Conservation (phyloP, 2,329 filamentous ascomycete genomes). For the Fusarium multiceps region DNA sequence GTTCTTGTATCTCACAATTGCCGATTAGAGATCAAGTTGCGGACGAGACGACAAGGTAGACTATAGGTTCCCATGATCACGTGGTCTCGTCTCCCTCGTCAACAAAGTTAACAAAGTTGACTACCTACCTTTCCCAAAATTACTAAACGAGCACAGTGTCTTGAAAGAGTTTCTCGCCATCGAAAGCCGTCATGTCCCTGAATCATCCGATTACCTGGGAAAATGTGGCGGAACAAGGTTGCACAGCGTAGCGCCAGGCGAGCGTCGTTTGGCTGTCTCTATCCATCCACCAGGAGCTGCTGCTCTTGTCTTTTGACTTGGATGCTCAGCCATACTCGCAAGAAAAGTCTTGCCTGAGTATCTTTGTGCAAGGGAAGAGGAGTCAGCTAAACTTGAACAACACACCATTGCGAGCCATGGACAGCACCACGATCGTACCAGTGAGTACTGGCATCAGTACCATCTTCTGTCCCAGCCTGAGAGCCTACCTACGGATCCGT, state of each 20-base stretch:
- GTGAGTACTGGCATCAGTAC: background rate
- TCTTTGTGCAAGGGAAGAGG: constrained; percentile 16
- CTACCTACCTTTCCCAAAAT: constrained; percentile 1
- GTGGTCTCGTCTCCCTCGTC: constrained; percentile 7
- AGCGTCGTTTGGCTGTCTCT: constrained; percentile 20
- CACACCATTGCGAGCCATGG: background rate
- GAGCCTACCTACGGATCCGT: background rate
- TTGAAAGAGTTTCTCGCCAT: constrained; percentile 9
- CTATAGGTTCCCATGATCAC: constrained; percentile 1
- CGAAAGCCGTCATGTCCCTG: background rate
- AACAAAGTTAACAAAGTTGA: too few species aligned
- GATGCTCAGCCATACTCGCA: background rate
- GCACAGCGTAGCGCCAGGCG: constrained; percentile 33
- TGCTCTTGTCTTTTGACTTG: background rate
- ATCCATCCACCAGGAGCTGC: constrained; percentile 1
- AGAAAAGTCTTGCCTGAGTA: background rate
- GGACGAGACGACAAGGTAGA: background rate
- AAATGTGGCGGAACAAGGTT: constrained; percentile 29
- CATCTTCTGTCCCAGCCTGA: background rate
- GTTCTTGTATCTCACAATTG: background rate
- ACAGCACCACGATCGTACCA: background rate
- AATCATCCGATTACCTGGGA: constrained; percentile 23
- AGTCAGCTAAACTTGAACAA: background rate
- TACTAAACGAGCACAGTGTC: constrained; percentile 20
- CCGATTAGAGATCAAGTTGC: constrained; percentile 15